Evolutionary conservation across 2,329 filamentous ascomycete species (phyloP).

Genomic region (Sporothrix humicola): DNA sequence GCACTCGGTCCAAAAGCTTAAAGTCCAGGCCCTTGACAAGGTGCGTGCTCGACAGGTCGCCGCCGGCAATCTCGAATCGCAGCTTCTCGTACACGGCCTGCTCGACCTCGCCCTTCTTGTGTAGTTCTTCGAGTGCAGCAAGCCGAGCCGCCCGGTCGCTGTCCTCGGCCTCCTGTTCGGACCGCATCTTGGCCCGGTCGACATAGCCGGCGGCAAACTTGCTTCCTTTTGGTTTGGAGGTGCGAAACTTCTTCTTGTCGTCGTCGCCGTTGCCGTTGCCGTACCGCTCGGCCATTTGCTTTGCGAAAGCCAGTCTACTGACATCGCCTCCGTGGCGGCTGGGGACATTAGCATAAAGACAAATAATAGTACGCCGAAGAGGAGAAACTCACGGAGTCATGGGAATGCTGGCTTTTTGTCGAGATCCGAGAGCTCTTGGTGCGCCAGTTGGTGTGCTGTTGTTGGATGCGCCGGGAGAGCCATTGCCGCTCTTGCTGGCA

Average conservation of each 20-base stretch:
- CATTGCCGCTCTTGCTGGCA: constrained; percentile 39
- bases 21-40: constrained; percentile 92
- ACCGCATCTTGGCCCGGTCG: constrained; percentile 70
- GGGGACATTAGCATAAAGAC: no score
- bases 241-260: constrained; percentile 64
- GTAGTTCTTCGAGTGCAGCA: constrained; percentile 77
- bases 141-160: constrained; percentile 68
- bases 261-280: constrained; percentile 49
- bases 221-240: constrained; percentile 80
- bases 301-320: constrained; percentile 73
- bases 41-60: constrained; percentile 80
- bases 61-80: constrained; percentile 78
- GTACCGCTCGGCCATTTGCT: constrained; percentile 79
- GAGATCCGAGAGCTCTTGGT: constrained; percentile 69
- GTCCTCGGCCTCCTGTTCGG: constrained; percentile 53
- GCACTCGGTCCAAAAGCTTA: constrained; percentile 73
- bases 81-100: constrained; percentile 76
- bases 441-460: constrained; percentile 42
- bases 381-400: constrained; percentile 92
- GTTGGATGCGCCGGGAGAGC: background rate
- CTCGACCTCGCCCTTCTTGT: constrained; percentile 85
- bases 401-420: constrained; percentile 79
- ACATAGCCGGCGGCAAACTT: constrained; percentile 80
- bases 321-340: constrained; percentile 65
- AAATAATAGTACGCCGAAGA: no score